Base-by-base conservation (phyloP, 2,329 filamentous ascomycete genomes). In the Xylariaceae sp. region DNA sequence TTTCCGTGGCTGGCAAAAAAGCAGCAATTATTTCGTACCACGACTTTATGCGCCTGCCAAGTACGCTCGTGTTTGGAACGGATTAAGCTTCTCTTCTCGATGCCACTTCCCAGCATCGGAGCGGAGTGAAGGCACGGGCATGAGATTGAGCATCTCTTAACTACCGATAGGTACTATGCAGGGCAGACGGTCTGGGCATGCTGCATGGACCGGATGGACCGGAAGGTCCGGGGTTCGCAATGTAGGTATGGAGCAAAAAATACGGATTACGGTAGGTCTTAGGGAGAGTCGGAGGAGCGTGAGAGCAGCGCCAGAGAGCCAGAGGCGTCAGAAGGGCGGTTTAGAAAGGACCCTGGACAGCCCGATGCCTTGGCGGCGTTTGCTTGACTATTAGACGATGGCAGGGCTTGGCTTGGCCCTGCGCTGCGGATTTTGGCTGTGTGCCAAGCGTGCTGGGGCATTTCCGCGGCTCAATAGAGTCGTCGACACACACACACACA, bases 341-440 rank as follows among this genome's bases (percentile, higher is more conserved):
- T 45, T 30, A 30, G 23, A 30, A 30, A 30, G 10, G 42, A 15
- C 42, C 13, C 42, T 45, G 42, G 42, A n/a, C n/a, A n/a, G 42
- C 5, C 42, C 42, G 48, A 57, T 3, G 45, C 54, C 47, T 61
- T 57, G 58, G 58, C 61, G 34, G 42, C n/a, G 39, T 55, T 7
- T 4, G 13, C 42, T 53, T 11, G 10, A n/a, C 11, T 42, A 42
- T 42, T 45, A 18, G 52, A 39, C 51, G 17, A 51, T 39, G 17
- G 30, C 37, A 42, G 11, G 37, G 37, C 37, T 42, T 42, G 8
- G 37, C 37, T 42, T 42, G 37, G 37, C 9, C 37, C 37, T 30
- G 23, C 23, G 23, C 23, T 30, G 23, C 23, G 23, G 23, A 30
- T 30, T 30, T 30, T 30, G 23, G 23, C 23, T 30, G 23, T 10